Base-by-base conservation (phyloP, 225 moss, liverwort and hornwort species). In the Polytrichum commune region DNA sequence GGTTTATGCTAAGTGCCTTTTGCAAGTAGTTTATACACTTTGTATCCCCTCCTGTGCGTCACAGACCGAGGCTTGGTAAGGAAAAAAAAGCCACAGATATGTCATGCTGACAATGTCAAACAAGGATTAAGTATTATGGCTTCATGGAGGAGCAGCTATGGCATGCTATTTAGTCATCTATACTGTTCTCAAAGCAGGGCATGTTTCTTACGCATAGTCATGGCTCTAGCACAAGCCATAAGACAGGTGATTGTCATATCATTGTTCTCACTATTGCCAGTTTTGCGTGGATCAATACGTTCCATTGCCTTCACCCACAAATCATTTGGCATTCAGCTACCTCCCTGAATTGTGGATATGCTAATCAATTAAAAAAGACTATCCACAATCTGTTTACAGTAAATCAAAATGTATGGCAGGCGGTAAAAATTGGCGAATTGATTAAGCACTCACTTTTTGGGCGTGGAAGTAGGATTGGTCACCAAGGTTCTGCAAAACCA, bases 401-500 rank as follows among this genome's bases (percentile, higher is more conserved):
- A 3, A 32, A 46, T 46, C 46, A 46, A 46, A 46, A 46, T 46
- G 46, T 16, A 46, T 13, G 16, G 13, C 13, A 4, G 46, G 13
- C 10, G 3, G 13, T 46, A 3, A 16, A 46, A 46, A 46, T 46
- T 46, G 46, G 46, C 1, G 16, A 46, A 46, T 13, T 46, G 46
- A 46, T 46, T 46, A 13, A 16, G 9, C 46, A 46, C 46, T 46
- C 76, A 96, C 93, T 90, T 91, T 90, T 53, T 85, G 88, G 0
- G 88, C 90, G 67, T 96, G 95, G 70, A 88, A 91, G 72, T 88
- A 96, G 1, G 95, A 87, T 70, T 96, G 95, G 65, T 93, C 91
- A 79, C 95, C 95, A 80, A 87, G 89, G 4, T 87, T 90, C 95
- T 96, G 61, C 24, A 73, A 19, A 60, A 67, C 24, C 35, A 26